phyloP scores from a whole-genome alignment of 768 basidiomycete genomes.

The Dioszegia hungarica region DNA sequence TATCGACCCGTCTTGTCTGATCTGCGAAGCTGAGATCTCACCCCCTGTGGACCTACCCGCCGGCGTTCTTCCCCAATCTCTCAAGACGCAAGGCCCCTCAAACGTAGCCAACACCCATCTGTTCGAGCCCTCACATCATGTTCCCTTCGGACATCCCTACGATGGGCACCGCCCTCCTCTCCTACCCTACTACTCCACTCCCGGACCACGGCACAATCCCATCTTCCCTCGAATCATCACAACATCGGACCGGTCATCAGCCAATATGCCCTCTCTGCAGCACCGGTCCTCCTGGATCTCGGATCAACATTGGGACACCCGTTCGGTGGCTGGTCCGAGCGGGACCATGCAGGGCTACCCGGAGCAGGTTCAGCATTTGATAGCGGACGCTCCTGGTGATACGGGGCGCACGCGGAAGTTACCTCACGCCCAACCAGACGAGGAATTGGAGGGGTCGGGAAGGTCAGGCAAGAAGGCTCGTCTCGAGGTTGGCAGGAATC shows the following conservation, averaged over 20 bases:
- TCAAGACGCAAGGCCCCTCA: background rate
- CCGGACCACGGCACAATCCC: background rate
- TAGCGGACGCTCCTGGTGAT: too few relatives aligned
- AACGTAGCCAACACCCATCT: background rate
- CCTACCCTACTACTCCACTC: background rate
- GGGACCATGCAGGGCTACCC: too few relatives aligned
- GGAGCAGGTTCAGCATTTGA: background rate
- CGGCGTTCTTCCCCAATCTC: too few relatives aligned
- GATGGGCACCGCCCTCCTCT: background rate
- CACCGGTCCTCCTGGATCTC: background rate
- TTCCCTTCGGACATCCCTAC: too few relatives aligned
- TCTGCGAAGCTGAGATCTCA: conserved; percentile 28
- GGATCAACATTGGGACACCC: background rate
- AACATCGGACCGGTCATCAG: background rate
- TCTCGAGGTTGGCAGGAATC: conserved; percentile 14
- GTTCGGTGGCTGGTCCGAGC: too few relatives aligned
- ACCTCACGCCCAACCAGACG: too few relatives aligned
- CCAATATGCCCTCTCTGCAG: background rate
- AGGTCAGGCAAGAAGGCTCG: background rate
- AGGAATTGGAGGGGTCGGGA: background rate
- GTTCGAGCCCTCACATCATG: background rate
- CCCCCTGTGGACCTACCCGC: background rate
- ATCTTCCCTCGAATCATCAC: background rate
- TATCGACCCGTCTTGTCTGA: conserved; percentile 27
- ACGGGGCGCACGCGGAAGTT: too few relatives aligned